These are phyloP conservation scores for Cyclostephanos invisitatus DNA, from an alignment of 108 stramenopile species.

Conservation along the genomic window DNA sequence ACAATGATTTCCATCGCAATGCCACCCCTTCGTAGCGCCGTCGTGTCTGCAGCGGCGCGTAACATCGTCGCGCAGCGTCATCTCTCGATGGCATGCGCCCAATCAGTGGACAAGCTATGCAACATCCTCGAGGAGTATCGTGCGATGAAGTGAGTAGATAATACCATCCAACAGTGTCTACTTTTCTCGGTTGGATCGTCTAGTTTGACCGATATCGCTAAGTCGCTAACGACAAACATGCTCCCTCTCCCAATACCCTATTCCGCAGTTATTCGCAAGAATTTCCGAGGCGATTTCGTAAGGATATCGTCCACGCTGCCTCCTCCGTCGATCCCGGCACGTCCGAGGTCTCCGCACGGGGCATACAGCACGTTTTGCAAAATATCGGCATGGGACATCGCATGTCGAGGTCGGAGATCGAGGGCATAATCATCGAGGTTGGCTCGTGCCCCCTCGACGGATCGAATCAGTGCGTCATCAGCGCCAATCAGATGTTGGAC, in stretches of 20 bases:
- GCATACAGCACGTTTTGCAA: conserved; percentile 48
- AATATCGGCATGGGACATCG: conserved; percentile 54
- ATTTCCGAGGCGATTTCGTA: neutral
- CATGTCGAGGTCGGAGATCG: conserved; percentile 49
- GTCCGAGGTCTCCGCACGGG: conserved; percentile 27
- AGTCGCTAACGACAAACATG: too few species aligned
- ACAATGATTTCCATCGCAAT: conserved; percentile 5
- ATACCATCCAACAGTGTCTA: too few species aligned
- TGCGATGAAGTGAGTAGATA: neutral
- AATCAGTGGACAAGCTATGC: neutral
- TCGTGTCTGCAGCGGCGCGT: neutral
- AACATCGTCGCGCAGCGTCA: neutral
- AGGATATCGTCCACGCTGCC: neutral
- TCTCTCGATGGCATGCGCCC: neutral
- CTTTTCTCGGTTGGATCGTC: too few species aligned
- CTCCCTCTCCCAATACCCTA: too few species aligned
- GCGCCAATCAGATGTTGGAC: conserved; percentile 33
- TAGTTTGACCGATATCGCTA: too few species aligned
- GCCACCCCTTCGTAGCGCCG: neutral
- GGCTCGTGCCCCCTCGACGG: conserved; percentile 25
- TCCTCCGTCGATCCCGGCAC: neutral
- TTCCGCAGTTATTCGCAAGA: neutral
- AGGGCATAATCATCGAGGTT: conserved; percentile 53
- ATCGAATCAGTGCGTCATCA: conserved; percentile 14
- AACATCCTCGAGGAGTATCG: conserved; percentile 5